phyloP scores from a whole-genome alignment of 2,329 filamentous ascomycete genomes.

The Elsinoe batatas region DNA sequence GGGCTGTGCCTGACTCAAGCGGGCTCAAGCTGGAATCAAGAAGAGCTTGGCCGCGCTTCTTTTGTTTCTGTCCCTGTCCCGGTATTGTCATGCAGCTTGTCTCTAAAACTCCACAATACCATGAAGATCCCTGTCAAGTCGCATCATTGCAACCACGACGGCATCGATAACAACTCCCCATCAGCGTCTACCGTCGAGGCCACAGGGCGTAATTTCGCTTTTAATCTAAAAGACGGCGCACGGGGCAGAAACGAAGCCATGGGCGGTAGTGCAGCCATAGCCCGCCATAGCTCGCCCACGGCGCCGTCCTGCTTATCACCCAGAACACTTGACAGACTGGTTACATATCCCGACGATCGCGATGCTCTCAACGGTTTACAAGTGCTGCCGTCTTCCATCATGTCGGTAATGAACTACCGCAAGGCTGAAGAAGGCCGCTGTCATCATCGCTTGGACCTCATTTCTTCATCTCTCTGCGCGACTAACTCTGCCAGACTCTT shows the following conservation, averaged over 20 bases:
- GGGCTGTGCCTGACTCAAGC: background rate
- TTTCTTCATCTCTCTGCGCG: background rate
- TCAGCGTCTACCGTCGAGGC: background rate
- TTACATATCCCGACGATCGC: background rate
- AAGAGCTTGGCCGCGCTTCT: background rate
- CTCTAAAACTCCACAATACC: background rate
- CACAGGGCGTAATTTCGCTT: conserved; percentile 1
- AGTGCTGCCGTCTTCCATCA: background rate
- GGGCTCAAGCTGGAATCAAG: too few species aligned
- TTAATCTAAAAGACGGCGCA: conserved; percentile 3
- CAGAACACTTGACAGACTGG: background rate
- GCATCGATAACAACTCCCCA: conserved; percentile 6
- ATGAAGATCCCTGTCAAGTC: background rate
- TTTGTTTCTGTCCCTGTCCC: conserved; percentile 4
- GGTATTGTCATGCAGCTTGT: background rate
- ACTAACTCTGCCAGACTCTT: background rate
- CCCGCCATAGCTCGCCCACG: conserved; percentile 6
- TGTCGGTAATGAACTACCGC: background rate
- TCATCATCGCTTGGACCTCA: background rate
- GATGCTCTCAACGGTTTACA: background rate
- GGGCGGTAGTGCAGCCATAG: conserved; percentile 7
- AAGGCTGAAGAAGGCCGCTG: background rate
- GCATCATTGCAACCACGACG: background rate
- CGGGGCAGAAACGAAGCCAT: conserved; percentile 10
- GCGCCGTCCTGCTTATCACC: conserved; percentile 9